Evolutionary conservation across 768 basidiomycete genomes (phyloP).

Genomic region (Daedalea quercina): DNA sequence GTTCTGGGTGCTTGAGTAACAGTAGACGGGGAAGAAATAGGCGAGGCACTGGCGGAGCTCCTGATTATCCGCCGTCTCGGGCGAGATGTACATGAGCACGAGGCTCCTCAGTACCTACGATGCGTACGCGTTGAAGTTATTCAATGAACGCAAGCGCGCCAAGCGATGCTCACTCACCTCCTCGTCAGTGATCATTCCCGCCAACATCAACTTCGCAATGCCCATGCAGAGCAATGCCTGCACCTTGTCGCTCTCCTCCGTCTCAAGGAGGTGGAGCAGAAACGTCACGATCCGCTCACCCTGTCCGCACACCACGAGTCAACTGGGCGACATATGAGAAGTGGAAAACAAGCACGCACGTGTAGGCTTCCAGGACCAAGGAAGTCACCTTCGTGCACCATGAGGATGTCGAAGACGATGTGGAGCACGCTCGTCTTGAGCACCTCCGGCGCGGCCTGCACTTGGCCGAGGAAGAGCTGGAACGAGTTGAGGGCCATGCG

Average conservation of each 20-base stretch:
- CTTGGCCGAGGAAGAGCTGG: conserved; percentile 77
- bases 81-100: conserved; percentile 65
- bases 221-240: conserved; percentile 74
- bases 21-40: conserved; percentile 83
- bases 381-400: conserved; percentile 71
- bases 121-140: neutral
- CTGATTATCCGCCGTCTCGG: conserved; percentile 74
- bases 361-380: conserved; percentile 28
- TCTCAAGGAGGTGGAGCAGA: conserved; percentile 44
- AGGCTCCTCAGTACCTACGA: conserved; percentile 41
- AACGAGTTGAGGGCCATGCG: conserved; percentile 61
- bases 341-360: neutral
- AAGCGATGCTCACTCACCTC: too few species aligned
- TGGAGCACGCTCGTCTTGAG: conserved; percentile 71
- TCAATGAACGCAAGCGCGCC: neutral
- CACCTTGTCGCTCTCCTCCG: conserved; percentile 53
- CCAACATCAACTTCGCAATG: conserved; percentile 77
- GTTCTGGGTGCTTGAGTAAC: conserved; percentile 70
- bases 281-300: conserved; percentile 61
- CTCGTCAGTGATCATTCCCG: conserved; percentile 69
- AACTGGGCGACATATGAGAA: neutral
- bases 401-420: conserved; percentile 79
- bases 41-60: conserved; percentile 79
- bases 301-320: conserved; percentile 18
- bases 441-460: conserved; percentile 53